Percentiles rank a stretch among this genome's conserved stretches.
phyloP scores from a whole-genome alignment of 495 filamentous ascomycete species.

The Xylaria sp. region DNA sequence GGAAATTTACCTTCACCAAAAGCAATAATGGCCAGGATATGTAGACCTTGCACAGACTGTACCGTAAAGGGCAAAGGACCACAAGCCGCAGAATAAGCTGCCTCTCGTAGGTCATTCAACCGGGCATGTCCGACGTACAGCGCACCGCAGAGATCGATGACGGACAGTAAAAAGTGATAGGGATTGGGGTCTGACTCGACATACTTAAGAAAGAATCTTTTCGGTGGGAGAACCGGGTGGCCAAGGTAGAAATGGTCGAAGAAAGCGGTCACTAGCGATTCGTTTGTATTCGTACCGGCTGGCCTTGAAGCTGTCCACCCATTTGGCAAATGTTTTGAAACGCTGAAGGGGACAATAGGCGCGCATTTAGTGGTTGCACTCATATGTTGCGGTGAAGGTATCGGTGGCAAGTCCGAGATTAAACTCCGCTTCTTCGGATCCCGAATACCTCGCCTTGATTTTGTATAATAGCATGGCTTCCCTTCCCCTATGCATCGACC shows the following conservation, averaged over 20 bases:
- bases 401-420: slow-evolving; percentile 39
- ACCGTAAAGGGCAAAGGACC: slow-evolving; percentile 55
- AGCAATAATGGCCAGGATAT: slow-evolving; percentile 69
- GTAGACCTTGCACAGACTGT: slow-evolving; percentile 69
- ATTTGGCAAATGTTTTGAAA: slow-evolving; percentile 11
- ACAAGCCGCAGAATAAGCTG: slow-evolving; percentile 50
- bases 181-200: slow-evolving; percentile 38
- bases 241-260: slow-evolving; percentile 65
- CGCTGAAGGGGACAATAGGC: slow-evolving; percentile 14
- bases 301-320: slow-evolving; percentile 12
- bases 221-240: slow-evolving; percentile 65
- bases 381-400: slow-evolving; percentile 25
- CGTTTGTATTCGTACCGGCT: slow-evolving; percentile 29
- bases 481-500: slow-evolving; percentile 52
- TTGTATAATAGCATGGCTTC: slow-evolving; percentile 58
- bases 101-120: slow-evolving; percentile 51
- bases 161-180: slow-evolving; percentile 53
- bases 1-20: slow-evolving; percentile 67
- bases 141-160: slow-evolving; percentile 66
- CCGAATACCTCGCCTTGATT: slow-evolving; percentile 61
- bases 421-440: slow-evolving; percentile 48
- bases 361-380: slow-evolving; percentile 22
- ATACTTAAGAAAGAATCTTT: slow-evolving; percentile 46
- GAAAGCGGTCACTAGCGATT: slow-evolving; percentile 51
- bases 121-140: slow-evolving; percentile 49